These are phyloP conservation scores for Linnemannia exigua DNA, from an alignment of 192 early-diverging fungal species.

Conservation along the genomic window DNA sequence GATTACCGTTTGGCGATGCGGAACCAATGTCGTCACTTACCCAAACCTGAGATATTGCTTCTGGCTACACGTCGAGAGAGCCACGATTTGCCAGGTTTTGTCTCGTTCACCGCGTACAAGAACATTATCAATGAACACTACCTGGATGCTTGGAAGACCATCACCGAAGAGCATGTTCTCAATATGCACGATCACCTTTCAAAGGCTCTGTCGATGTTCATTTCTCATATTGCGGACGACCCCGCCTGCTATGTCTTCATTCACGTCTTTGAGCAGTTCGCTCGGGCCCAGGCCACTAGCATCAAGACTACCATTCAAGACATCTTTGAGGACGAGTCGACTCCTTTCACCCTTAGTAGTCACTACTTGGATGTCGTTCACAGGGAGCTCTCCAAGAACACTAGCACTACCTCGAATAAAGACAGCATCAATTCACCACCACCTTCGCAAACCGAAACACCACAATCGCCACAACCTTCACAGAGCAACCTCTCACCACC, in stretches of 20 bases:
- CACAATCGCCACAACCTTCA: too few relatives aligned
- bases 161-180: too few relatives aligned
- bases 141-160: too few relatives aligned
- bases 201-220: background rate
- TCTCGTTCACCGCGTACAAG: too few relatives aligned
- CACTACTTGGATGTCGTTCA: background rate
- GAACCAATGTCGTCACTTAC: too few relatives aligned
- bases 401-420: background rate
- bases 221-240: background rate
- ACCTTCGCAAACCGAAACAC: too few relatives aligned
- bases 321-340: background rate
- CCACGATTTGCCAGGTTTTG: too few relatives aligned
- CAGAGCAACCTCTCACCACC: background rate
- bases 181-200: constrained; percentile 1
- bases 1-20: too few relatives aligned
- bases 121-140: too few relatives aligned
- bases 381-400: constrained; percentile 13
- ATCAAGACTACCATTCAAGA: background rate
- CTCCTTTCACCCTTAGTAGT: background rate
- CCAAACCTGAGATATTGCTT: too few relatives aligned
- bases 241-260: constrained; percentile 8
- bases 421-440: background rate
- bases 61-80: too few relatives aligned
- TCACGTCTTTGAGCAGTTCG: constrained; percentile 10
- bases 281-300: background rate